Conservation (phyloP, 192 early-diverging fungal genomes). For the Hyaloraphidium curvatum region DNA sequence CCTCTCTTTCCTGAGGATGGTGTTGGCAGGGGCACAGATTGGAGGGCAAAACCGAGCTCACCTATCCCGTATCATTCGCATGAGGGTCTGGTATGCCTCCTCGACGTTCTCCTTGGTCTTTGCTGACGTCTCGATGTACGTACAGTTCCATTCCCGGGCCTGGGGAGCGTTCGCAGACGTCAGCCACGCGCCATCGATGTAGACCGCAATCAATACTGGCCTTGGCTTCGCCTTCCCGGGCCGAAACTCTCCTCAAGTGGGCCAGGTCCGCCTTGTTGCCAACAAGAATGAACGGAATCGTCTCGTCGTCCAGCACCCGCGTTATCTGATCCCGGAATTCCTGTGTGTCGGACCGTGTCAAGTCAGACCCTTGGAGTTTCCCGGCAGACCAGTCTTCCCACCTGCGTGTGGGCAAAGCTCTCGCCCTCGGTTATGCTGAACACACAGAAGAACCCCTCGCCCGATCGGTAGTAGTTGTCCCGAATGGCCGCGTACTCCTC, state of each 20-base stretch:
- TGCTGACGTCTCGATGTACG: slow-evolving; percentile 51
- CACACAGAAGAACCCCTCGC: slow-evolving; percentile 29
- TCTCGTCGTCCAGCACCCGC: slow-evolving; percentile 64
- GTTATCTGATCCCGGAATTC: slow-evolving; percentile 76
- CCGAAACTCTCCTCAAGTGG: slow-evolving; percentile 35
- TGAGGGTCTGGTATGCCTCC: slow-evolving; percentile 47
- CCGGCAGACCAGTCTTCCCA: slow-evolving; percentile 1
- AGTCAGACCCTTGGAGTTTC: no score
- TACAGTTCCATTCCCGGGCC: slow-evolving; percentile 50
- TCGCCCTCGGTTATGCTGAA: slow-evolving; percentile 67
- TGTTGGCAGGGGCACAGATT: no score
- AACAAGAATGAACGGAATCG: slow-evolving; percentile 60
- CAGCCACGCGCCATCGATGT: no score
- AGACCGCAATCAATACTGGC: no score
- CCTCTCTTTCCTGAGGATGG: slow-evolving; percentile 4
- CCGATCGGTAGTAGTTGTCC: slow-evolving; percentile 10
- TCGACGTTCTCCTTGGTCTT: slow-evolving; percentile 67
- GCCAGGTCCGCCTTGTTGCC: slow-evolving; percentile 59
- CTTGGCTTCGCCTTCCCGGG: slow-evolving; percentile 30
- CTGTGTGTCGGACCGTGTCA: no score
- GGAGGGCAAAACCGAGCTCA: no score
- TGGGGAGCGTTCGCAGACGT: no score
- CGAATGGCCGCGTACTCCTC: slow-evolving; percentile 67
- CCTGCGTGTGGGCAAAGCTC: slow-evolving; percentile 50
- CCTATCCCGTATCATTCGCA: slow-evolving; percentile 58